A percentile compares a stretch with the other conserved stretches of the same genome.
Evolutionary conservation across 148 eudicot species (phyloP).

Genomic region (Rhododendron ferrugineum): DNA sequence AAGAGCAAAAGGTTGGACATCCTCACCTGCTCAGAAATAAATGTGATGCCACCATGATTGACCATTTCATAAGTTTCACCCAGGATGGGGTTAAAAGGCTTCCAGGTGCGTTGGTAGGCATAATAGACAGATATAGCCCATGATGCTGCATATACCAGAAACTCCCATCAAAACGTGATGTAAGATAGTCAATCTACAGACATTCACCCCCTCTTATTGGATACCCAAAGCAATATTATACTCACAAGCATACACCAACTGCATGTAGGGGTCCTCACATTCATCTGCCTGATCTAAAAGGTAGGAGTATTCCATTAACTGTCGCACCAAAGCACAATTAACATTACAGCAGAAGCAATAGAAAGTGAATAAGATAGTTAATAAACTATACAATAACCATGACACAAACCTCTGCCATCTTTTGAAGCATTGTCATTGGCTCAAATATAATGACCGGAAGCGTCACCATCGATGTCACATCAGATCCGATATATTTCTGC

Average conservation of each 20-base stretch:
- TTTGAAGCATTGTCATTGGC: conserved; percentile 96
- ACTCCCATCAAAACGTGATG: not conserved
- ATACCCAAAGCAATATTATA: conserved; percentile 5
- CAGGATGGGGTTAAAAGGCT: conserved; percentile 94
- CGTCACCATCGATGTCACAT: conserved; percentile 91
- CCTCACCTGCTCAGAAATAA: conserved; percentile 77
- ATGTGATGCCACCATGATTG: conserved; percentile 71
- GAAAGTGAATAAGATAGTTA: not conserved
- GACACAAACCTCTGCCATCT: conserved; percentile 85
- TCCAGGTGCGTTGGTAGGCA: conserved; percentile 91
- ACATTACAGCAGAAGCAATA: not conserved
- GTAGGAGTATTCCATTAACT: conserved; percentile 84
- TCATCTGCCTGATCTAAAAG: conserved; percentile 80
- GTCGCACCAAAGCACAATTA: conserved; percentile 20
- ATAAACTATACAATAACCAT: not conserved
- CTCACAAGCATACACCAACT: conserved; percentile 78
- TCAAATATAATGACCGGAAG: conserved; percentile 89
- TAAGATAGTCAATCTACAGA: not conserved
- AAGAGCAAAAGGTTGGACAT: not conserved
- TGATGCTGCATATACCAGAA: conserved; percentile 47
- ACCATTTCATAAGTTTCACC: conserved; percentile 91
- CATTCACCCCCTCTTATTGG: not conserved
- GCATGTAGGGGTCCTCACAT: conserved; percentile 88
- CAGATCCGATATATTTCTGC: conserved; percentile 86
- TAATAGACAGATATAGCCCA: conserved; percentile 82